Percentiles rank a stretch among this genome's conserved stretches.
Conservation (phyloP, 805 yeast species). For the Ogataea sp. region DNA sequence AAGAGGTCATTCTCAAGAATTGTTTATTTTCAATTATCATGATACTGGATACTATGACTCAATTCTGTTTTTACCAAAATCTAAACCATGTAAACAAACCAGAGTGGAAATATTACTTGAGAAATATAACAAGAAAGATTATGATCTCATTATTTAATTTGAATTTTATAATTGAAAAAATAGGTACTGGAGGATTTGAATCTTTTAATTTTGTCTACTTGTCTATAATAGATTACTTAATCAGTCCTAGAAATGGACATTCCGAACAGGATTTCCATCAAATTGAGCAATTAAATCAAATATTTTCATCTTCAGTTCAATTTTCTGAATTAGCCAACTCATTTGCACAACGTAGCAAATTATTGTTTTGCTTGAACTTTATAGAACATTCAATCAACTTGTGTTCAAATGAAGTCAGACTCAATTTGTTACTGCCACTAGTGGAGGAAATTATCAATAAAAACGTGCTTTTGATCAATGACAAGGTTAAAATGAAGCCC, state of each 20-base stretch:
- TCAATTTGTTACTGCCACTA: slow-evolving; percentile 15
- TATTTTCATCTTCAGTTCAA: slow-evolving; percentile 19
- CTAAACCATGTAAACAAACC: background rate
- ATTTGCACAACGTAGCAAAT: slow-evolving; percentile 28
- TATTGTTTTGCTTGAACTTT: slow-evolving; percentile 36
- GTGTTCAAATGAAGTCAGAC: slow-evolving; percentile 26
- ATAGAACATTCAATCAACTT: slow-evolving; percentile 35
- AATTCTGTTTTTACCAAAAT: slow-evolving; percentile 22
- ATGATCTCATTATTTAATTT: slow-evolving; percentile 34
- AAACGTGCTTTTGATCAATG: slow-evolving; percentile 6
- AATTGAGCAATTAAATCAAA: slow-evolving; percentile 21
- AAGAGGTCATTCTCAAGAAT: slow-evolving; percentile 13
- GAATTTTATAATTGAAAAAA: slow-evolving; percentile 39
- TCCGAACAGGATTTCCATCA: too few relatives aligned
- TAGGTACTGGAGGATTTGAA: slow-evolving; percentile 61
- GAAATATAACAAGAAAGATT: slow-evolving; percentile 21
- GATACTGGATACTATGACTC: slow-evolving; percentile 40
- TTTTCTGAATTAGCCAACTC: slow-evolving; percentile 21
- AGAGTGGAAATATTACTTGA: slow-evolving; percentile 3
- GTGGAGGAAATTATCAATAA: slow-evolving; percentile 13
- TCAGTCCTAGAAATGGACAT: slow-evolving; percentile 18
- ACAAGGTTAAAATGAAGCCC: slow-evolving; percentile 13
- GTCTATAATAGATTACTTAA: slow-evolving; percentile 35
- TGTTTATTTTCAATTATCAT: slow-evolving; percentile 40
- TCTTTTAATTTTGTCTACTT: slow-evolving; percentile 53